These are phyloP conservation scores for Spirogloea muscicola DNA, from an alignment of 139 green algal species.

Conservation along the genomic window DNA sequence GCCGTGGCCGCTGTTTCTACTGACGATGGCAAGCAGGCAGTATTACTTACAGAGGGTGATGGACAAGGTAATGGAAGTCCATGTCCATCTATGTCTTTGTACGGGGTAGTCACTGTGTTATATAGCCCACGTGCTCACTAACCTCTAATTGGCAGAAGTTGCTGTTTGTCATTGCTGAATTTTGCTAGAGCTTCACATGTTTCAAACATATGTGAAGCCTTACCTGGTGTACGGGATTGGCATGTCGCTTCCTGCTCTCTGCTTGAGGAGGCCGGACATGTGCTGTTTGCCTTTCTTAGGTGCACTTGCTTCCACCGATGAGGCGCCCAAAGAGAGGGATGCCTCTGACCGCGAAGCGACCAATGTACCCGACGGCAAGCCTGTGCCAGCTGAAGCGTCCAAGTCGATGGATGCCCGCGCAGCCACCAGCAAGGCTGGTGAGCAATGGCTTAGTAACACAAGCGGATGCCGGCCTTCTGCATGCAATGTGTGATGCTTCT, in stretches of 20 bases:
- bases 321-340: no score
- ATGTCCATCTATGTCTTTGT: not conserved
- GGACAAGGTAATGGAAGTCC: not conserved
- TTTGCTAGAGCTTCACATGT: not conserved
- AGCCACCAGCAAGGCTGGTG: not conserved
- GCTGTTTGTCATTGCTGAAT: not conserved
- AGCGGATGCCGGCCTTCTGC: no score
- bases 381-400: no score
- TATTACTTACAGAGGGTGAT: not conserved
- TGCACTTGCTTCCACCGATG: no score
- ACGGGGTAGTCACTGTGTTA: not conserved
- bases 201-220: no score
- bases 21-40: not conserved
- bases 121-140: not conserved
- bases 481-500: no score
- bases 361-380: no score
- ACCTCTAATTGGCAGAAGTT: not conserved
- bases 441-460: not conserved
- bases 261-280: no score
- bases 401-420: not conserved
- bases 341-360: no score
- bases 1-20: not conserved
- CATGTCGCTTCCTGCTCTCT: no score
- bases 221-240: no score
- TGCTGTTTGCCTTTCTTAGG: no score